Evolutionary conservation across 495 filamentous ascomycete species (phyloP).

Genomic region (Podospora conica): DNA sequence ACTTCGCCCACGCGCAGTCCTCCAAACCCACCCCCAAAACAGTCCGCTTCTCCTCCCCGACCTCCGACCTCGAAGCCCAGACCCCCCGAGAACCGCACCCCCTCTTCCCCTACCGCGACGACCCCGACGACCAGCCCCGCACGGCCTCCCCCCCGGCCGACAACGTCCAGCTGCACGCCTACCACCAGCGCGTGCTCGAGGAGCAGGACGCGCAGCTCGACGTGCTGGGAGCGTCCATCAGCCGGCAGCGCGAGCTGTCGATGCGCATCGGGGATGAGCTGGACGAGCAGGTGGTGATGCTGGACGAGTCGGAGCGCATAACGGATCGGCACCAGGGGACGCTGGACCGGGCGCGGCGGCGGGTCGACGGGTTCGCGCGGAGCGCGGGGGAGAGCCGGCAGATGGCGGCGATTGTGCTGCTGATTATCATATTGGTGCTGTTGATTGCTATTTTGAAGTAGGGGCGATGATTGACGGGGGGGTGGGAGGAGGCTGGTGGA

Average conservation of each 20-base stretch:
- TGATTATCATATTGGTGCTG: conserved; percentile 72
- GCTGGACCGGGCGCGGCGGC: conserved; percentile 64
- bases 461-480: background rate
- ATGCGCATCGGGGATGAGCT: conserved; percentile 97
- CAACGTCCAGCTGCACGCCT: conserved; percentile 82
- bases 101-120: conserved; percentile 62
- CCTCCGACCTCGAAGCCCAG: conserved; percentile 43
- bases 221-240: conserved; percentile 72
- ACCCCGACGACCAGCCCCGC: conserved; percentile 53
- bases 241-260: conserved; percentile 85
- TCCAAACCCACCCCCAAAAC: conserved; percentile 55
- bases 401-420: conserved; percentile 65
- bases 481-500: background rate
- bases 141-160: conserved; percentile 37
- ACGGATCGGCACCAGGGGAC: conserved; percentile 75
- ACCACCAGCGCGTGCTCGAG: conserved; percentile 69
- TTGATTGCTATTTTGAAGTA: conserved; percentile 75
- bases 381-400: conserved; percentile 75
- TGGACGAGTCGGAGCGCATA: conserved; percentile 79
- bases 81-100: conserved; percentile 36
- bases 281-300: conserved; percentile 77
- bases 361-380: conserved; percentile 62
- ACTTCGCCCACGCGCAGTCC: conserved; percentile 58
- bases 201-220: conserved; percentile 95
- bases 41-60: conserved; percentile 66